Base-by-base conservation (phyloP, 345 rosid species). In the Eutrema heterophyllum region DNA sequence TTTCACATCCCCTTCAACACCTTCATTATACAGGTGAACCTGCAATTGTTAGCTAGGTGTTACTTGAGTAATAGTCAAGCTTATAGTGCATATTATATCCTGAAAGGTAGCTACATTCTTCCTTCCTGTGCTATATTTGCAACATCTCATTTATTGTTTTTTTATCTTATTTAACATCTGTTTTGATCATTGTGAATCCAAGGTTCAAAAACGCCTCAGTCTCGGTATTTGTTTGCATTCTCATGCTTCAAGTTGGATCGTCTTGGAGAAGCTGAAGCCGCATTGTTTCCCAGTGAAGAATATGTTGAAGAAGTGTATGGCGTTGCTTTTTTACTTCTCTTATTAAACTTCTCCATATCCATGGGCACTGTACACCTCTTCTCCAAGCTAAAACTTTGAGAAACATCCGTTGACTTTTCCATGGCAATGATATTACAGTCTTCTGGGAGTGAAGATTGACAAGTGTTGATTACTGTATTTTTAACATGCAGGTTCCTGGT, bases 181-280 rank as follows among this genome's bases (percentile, higher is more conserved):
- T 26, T 48, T 49, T 18, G 32, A 21, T 69, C 27, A 7, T 71
- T 72, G 62, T 81, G 53, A 55, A 53, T 55, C 78, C 77, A 82
- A 94, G 97, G 94, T 64, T 89, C 83, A 30, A 82, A 85, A 77
- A 85, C 71, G 89, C 89, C 86, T 79, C 95, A 82, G 77, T 94
- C 95, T 61, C 93, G 96, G 81, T 94, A 94, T 85, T 76, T 94
- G 74, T 88, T 91, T 81, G 97, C 95, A 3, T 64, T 87, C 64
- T 83, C 98, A 55, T 94, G 98, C 87, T 87, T 87, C 68, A 87
- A 89, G 82, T 86, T 94, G 95, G 88, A 94, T 82, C 93, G 84
- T 79, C 83, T 87, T 70, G 83, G 75, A 73, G 97, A 94, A 76
- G 98, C 97, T 43, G 93, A 94, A 83, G 74, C 87, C n/a, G 90